Evolutionary conservation across 2,329 filamentous ascomycete species (phyloP).

Genomic region (Hypomyces rosellus): DNA sequence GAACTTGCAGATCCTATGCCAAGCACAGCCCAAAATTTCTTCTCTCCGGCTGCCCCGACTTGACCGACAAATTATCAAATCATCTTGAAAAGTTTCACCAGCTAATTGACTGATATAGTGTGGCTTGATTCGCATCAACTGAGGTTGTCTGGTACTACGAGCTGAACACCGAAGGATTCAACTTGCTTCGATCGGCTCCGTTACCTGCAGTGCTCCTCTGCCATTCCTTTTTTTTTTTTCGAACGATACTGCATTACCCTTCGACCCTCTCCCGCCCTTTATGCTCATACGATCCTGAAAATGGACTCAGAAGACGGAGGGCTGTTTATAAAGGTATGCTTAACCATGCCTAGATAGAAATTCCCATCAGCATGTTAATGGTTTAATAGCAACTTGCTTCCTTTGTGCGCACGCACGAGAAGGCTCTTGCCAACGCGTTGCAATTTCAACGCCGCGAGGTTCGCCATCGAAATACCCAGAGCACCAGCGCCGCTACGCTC

Average conservation of each 20-base stretch:
- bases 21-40: neutral
- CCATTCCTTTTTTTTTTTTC: slow-evolving; percentile 1
- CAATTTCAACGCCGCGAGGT: slow-evolving; percentile 69
- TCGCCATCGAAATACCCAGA: slow-evolving; percentile 64
- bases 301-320: slow-evolving; percentile 90
- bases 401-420: slow-evolving; percentile 96
- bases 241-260: neutral
- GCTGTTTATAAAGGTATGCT: slow-evolving; percentile 74
- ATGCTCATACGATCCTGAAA: slow-evolving; percentile 13
- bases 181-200: neutral
- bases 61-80: neutral
- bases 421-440: slow-evolving; percentile 90
- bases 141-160: neutral
- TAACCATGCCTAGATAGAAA: neutral
- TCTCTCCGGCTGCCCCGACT: neutral
- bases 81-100: neutral
- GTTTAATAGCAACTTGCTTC: slow-evolving; percentile 75
- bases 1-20: no score
- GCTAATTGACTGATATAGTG: slow-evolving; percentile 6
- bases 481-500: slow-evolving; percentile 51
- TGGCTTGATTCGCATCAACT: neutral
- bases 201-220: slow-evolving; percentile 4
- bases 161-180: neutral
- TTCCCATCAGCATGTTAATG: slow-evolving; percentile 10
- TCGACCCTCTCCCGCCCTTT: neutral